Percentiles rank a stretch among this genome's conserved stretches.
Evolutionary conservation across 257 asterid genomes (phyloP).

Genomic region (Mentha longifolia): DNA sequence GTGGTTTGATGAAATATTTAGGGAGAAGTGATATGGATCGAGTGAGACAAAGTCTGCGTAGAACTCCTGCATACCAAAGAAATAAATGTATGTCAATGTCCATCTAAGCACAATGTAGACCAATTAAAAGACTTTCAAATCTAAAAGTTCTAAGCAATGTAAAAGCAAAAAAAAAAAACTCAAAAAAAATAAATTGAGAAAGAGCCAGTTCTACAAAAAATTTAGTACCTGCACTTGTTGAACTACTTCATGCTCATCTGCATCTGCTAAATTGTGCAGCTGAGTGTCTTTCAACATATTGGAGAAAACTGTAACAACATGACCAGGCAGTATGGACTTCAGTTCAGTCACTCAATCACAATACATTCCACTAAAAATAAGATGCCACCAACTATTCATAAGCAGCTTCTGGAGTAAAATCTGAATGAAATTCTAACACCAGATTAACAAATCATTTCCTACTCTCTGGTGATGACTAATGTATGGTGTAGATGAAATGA

Average conservation of each 20-base stretch:
- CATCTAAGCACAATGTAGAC: background rate
- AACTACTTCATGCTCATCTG: slow-evolving; percentile 92
- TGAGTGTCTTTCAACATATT: slow-evolving; percentile 93
- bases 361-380: slow-evolving; percentile 16
- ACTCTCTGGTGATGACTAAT: background rate
- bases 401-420: slow-evolving; percentile 20
- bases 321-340: slow-evolving; percentile 30
- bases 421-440: slow-evolving; percentile 12
- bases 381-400: slow-evolving; percentile 24
- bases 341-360: slow-evolving; percentile 35
- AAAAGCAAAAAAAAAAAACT: background rate
- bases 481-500: slow-evolving; percentile 11
- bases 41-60: slow-evolving; percentile 91
- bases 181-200: background rate
- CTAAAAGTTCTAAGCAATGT: background rate
- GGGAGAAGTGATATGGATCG: slow-evolving; percentile 84
- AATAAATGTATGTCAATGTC: slow-evolving; percentile 29
- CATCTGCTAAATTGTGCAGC: slow-evolving; percentile 93
- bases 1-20: slow-evolving; percentile 74
- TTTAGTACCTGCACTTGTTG: slow-evolving; percentile 90
- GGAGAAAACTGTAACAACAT: slow-evolving; percentile 80
- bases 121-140: background rate
- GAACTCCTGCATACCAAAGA: slow-evolving; percentile 70
- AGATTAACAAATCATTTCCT: slow-evolving; percentile 15
- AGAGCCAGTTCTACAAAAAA: slow-evolving; percentile 15